These are phyloP conservation scores for Oryza punctata DNA, from an alignment of 176 grass and related monocot genomes.

Conservation along the genomic window DNA sequence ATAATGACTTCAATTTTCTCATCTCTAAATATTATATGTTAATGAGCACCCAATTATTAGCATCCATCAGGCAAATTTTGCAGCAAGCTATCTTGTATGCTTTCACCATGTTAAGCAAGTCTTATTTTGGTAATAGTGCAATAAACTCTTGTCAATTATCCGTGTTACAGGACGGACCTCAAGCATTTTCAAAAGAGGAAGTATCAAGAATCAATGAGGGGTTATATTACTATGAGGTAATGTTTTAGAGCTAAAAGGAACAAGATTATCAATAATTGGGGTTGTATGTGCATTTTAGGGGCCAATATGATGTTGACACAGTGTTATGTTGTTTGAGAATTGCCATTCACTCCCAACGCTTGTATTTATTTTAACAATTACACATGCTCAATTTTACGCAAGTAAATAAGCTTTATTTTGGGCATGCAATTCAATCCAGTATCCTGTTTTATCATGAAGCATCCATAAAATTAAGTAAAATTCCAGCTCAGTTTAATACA, in stretches of 20 bases:
- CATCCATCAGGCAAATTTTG: neutral
- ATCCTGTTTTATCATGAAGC: slow-evolving; percentile 18
- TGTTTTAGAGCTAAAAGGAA: slow-evolving; percentile 34
- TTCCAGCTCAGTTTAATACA: neutral
- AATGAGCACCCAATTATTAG: neutral
- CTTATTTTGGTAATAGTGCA: slow-evolving; percentile 15
- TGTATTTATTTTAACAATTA: neutral
- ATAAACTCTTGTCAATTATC: slow-evolving; percentile 30
- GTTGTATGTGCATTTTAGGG: neutral
- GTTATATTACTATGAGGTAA: slow-evolving; percentile 90
- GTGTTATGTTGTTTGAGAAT: slow-evolving; percentile 11
- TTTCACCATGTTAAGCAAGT: neutral
- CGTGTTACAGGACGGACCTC: slow-evolving; percentile 57
- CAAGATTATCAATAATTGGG: slow-evolving; percentile 25
- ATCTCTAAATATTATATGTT: neutral
- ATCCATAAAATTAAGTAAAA: slow-evolving; percentile 13
- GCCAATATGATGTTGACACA: neutral
- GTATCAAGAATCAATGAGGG: slow-evolving; percentile 80
- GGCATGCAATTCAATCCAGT: neutral
- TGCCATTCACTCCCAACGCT: slow-evolving; percentile 7
- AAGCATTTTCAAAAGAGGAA: slow-evolving; percentile 78
- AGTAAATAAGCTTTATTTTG: slow-evolving; percentile 14
- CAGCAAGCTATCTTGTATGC: neutral
- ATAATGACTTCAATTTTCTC: neutral
- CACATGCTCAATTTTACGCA: slow-evolving; percentile 1